phyloP scores from a whole-genome alignment of 768 basidiomycete genomes.

The Cubamyces sp. region DNA sequence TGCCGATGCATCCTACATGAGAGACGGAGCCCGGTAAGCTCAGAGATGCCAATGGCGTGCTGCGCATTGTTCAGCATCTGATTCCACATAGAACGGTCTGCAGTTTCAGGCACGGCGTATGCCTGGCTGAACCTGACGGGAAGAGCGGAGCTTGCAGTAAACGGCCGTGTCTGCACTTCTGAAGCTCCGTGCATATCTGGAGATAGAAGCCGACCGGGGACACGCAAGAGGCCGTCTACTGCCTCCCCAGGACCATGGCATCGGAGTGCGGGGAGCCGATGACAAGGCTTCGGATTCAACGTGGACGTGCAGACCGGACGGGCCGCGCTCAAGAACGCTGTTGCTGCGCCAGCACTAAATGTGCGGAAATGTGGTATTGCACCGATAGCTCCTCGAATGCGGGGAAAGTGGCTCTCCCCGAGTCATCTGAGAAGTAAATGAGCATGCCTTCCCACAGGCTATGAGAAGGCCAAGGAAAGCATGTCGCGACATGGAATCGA shows the following conservation, averaged over 20 bases:
- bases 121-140: conserved; percentile 3
- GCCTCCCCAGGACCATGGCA: conserved; percentile 3
- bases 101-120: background rate
- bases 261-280: conserved; percentile 20
- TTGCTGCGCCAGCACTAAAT: no score
- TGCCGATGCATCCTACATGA: no score
- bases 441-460: no score
- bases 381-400: no score
- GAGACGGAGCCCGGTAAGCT: background rate
- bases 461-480: no score
- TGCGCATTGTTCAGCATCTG: conserved; percentile 10
- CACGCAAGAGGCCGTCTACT: conserved; percentile 5
- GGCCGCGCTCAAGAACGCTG: background rate
- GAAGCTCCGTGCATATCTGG: background rate
- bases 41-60: conserved; percentile 11
- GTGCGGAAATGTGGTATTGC: no score
- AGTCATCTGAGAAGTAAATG: no score
- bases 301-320: background rate
- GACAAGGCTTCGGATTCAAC: conserved; percentile 7
- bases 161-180: background rate
- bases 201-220: conserved; percentile 5
- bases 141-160: background rate
- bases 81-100: background rate
- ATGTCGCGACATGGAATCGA: no score
- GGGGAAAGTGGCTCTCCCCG: no score